Base-by-base conservation (phyloP, 306 rosid genomes). In the Glycine latifolia region DNA sequence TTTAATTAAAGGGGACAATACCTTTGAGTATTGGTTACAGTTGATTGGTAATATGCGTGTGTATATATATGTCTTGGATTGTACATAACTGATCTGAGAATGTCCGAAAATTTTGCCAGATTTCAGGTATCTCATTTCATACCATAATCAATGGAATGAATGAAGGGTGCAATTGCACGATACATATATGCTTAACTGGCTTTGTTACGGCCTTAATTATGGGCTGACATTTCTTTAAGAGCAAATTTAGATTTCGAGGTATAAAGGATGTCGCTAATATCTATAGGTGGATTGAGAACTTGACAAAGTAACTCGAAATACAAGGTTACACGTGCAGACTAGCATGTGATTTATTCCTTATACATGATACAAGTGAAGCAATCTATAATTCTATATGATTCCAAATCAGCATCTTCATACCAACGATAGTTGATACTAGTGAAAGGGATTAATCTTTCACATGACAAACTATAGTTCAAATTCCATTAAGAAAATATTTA, bases 21-120 rank as follows among this genome's bases (percentile, higher is more conserved):
- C 13, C 76, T 75, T 82, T 47, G 71, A 82, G 81, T 82, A 16
- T 56, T 48, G 31, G 44, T n/a, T 55, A 63, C 75, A 53, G 13
- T 15, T 35, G 16, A 11, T 4, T 44, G 7, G 44, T 44, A 41
- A 10, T 74, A 31, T 55, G 48, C 76, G 13, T n/a, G 63, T 73
- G 11, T n/a, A 35, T 41, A n/a, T 35, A 43, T 58, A 39, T 73
- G 20, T 17, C 68, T 58, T 13, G 26, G 67, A 5, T 35, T 13
- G 10, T 15, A 58, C 26, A 20, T 17, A 7, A 44, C 4, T 26
- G 56, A 13, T 52, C 4, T 43, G 35, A 59, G 79, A 59, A 75
- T 75, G 46, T 75, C 44, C 68, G 31, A 20, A 71, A 71, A 33
- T 6, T 8, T 16, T 26, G 31, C 31, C 31, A 26, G 31, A 26